Evolutionary conservation across 1,284 basidiomycete genomes (phyloP).

Genomic region (Hymenochaete sp.): DNA sequence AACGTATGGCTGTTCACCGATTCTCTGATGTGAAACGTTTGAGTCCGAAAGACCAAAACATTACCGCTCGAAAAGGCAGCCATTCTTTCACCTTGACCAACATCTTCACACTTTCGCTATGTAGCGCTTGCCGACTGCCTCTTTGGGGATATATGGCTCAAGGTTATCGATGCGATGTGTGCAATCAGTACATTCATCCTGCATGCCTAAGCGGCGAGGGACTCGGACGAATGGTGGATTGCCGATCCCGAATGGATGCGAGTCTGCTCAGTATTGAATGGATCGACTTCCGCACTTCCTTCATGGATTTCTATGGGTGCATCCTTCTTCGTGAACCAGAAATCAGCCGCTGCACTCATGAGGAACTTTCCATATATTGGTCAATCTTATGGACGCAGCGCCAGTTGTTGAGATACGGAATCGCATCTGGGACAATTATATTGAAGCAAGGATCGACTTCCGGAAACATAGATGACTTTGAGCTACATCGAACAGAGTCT

Average conservation of each 20-base stretch:
- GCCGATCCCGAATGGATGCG: slow-evolving; percentile 35
- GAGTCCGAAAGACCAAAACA: slow-evolving; percentile 24
- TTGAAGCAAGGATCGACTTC: slow-evolving; percentile 32
- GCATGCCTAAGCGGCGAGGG: slow-evolving; percentile 35
- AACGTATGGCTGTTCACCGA: slow-evolving; percentile 51
- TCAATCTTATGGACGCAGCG: slow-evolving; percentile 56
- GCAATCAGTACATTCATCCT: slow-evolving; percentile 54
- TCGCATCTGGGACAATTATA: slow-evolving; percentile 54
- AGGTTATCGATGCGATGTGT: slow-evolving; percentile 53
- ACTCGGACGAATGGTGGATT: slow-evolving; percentile 27
- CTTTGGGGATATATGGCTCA: slow-evolving; percentile 65
- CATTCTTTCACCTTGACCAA: slow-evolving; percentile 54
- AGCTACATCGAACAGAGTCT: slow-evolving; percentile 46
- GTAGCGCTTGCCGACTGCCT: slow-evolving; percentile 55
- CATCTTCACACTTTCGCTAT: slow-evolving; percentile 63
- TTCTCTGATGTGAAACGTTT: slow-evolving; percentile 43
- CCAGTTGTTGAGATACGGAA: slow-evolving; percentile 56
- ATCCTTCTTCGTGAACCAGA: slow-evolving; percentile 36
- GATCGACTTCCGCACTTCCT: slow-evolving; percentile 43
- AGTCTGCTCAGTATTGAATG: slow-evolving; percentile 45
- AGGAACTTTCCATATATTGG: slow-evolving; percentile 58
- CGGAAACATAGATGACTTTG: slow-evolving; percentile 40
- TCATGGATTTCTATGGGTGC: slow-evolving; percentile 41
- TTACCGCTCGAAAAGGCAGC: slow-evolving; percentile 25
- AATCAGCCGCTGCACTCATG: slow-evolving; percentile 42